Conservation (phyloP, 2,329 filamentous ascomycete species). For the Ilyonectria sp. region DNA sequence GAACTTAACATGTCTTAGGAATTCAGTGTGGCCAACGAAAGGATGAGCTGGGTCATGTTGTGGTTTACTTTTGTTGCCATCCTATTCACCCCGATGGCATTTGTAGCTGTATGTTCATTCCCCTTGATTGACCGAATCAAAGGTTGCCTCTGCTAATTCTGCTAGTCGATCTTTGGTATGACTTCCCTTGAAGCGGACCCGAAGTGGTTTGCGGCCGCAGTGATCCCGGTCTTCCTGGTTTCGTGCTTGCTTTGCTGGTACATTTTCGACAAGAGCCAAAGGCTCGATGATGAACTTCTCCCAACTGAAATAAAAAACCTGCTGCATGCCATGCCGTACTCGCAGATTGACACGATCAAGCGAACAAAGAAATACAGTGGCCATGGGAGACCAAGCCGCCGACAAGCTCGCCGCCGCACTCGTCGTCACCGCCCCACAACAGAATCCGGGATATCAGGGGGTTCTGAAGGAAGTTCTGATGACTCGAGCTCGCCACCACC, state of each 20-base stretch:
- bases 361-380: not conserved
- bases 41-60: conserved; percentile 30
- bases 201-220: conserved; percentile 12
- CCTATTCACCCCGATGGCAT: conserved; percentile 21
- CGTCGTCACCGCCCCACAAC: not conserved
- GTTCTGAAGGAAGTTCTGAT: conserved; percentile 1
- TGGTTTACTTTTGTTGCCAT: conserved; percentile 28
- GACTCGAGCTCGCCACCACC: conserved; percentile 1
- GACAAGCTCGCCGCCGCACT: not conserved
- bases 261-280: conserved; percentile 19
- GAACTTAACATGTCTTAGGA: not conserved
- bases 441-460: not conserved
- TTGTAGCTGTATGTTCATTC: conserved; percentile 13
- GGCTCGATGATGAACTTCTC: conserved; percentile 10
- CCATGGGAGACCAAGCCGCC: not conserved
- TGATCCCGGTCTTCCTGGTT: conserved; percentile 7
- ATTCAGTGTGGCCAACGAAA: conserved; percentile 16
- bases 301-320: conserved; percentile 5
- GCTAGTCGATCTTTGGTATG: conserved; percentile 25
- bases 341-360: not conserved
- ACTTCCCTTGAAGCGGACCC: conserved; percentile 23
- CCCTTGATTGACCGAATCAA: not conserved
- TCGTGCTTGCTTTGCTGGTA: conserved; percentile 10
- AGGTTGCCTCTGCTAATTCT: not conserved
- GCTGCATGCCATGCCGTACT: conserved; percentile 16